Conservation (phyloP, 2,329 filamentous ascomycete genomes). For the Penicillium sumatraense region DNA sequence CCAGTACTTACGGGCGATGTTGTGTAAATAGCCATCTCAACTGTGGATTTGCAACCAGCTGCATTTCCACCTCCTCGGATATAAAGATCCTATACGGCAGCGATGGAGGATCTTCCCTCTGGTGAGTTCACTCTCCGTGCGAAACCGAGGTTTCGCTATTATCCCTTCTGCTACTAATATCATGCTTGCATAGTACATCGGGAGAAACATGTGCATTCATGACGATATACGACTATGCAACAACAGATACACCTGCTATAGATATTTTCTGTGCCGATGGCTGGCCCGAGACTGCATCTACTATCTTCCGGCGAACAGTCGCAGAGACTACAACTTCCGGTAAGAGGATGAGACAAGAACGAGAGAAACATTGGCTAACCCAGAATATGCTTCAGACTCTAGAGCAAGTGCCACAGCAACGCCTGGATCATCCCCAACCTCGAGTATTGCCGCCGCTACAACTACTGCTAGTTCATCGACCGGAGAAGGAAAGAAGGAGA, state of each 20-base stretch:
- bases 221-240: conserved; percentile 3
- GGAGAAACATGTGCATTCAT: neutral
- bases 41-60: conserved; percentile 6
- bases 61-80: neutral
- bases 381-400: neutral
- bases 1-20: conserved; percentile 1
- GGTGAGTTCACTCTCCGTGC: neutral
- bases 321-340: neutral
- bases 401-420: neutral
- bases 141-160: neutral
- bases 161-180: neutral
- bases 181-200: neutral
- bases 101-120: neutral
- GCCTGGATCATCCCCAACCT: neutral
- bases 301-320: neutral
- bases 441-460: neutral
- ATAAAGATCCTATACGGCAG: too few species aligned
- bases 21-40: neutral
- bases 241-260: neutral
- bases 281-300: neutral
- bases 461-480: neutral
- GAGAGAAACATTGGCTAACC: neutral
- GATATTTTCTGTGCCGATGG: conserved; percentile 1
- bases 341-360: neutral
- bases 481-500: neutral